These are phyloP conservation scores for Alternaria infectoria DNA, from an alignment of 2,329 filamentous ascomycete species.

Conservation along the genomic window DNA sequence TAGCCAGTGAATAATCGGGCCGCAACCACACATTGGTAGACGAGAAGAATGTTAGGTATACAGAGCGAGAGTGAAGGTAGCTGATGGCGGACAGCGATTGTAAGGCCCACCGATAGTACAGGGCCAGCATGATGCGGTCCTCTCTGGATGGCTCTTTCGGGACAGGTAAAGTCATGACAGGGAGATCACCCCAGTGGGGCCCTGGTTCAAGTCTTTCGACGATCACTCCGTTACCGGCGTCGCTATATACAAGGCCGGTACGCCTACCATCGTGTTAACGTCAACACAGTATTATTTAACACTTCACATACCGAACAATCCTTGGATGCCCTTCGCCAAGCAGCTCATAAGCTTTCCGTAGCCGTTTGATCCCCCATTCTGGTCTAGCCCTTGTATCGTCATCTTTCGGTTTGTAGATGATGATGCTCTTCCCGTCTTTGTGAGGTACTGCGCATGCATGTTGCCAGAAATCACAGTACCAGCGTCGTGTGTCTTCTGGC, in stretches of 20 bases:
- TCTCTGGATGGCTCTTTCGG: not conserved
- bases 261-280: not conserved
- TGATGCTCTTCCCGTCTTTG: not conserved
- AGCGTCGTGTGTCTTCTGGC: not conserved
- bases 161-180: slow-evolving; percentile 6
- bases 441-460: not conserved
- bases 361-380: not conserved
- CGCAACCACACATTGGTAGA: slow-evolving; percentile 9
- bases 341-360: not conserved
- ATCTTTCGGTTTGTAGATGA: not conserved
- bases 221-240: not conserved
- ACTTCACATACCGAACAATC: not conserved
- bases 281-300: too few relatives aligned
- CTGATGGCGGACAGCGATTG: slow-evolving; percentile 12
- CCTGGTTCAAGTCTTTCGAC: slow-evolving; percentile 8
- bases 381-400: not conserved
- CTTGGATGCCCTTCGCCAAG: not conserved
- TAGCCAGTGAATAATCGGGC: slow-evolving; percentile 10
- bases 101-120: slow-evolving; percentile 18
- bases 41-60: slow-evolving; percentile 10
- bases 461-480: slow-evolving; percentile 1
- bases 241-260: not conserved
- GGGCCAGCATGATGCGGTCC: slow-evolving; percentile 5
- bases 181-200: not conserved
- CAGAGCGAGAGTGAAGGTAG: slow-evolving; percentile 1